phyloP scores from a whole-genome alignment of 345 rosid species.

The Draba incana region DNA sequence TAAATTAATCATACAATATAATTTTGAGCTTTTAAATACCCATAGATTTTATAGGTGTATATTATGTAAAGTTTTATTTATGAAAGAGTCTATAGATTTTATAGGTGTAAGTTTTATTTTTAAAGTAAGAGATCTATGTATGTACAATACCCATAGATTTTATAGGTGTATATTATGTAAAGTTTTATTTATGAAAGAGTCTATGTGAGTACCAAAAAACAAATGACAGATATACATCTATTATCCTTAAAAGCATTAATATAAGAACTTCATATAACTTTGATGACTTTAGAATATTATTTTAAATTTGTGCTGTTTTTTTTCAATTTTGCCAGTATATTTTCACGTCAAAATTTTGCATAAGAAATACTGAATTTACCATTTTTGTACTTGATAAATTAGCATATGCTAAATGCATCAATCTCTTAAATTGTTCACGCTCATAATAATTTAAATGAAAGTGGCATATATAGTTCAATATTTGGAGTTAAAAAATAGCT shows the following conservation, averaged over 20 bases:
- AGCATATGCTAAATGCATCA: background rate
- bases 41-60: no score
- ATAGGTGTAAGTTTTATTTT: background rate
- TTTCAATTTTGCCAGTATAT: background rate
- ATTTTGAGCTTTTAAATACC: background rate
- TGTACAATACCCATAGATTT: background rate
- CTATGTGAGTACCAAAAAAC: background rate
- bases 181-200: background rate
- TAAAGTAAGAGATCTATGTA: no score
- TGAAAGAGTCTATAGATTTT: no score
- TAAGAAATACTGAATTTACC: background rate
- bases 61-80: no score
- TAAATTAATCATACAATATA: background rate
- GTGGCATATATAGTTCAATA: background rate
- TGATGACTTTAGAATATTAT: background rate
- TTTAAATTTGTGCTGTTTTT: background rate
- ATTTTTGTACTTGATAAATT: background rate
- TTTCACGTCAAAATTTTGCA: background rate
- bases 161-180: background rate
- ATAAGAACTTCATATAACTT: no score
- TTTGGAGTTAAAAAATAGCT: background rate
- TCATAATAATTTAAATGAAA: background rate
- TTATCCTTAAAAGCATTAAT: background rate
- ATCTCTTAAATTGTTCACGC: background rate
- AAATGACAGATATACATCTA: background rate